A percentile compares a stretch with the other conserved stretches of the same genome.
Conservation (phyloP, 73 alveolate genomes). For the Tetrahymena malaccensis region DNA sequence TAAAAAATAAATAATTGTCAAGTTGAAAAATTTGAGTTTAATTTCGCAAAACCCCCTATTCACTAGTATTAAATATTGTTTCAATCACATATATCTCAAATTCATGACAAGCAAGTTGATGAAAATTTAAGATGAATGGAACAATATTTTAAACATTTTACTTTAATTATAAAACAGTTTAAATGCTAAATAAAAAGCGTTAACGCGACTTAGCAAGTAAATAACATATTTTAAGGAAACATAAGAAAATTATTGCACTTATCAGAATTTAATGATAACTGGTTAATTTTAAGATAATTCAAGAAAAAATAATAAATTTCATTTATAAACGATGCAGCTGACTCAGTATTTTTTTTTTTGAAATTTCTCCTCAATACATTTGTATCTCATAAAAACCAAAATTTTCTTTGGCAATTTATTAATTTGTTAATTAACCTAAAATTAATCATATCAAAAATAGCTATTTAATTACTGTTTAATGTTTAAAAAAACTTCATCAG, state of each 20-base stretch:
- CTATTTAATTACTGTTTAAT: not conserved
- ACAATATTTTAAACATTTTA: not conserved
- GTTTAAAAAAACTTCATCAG: not conserved
- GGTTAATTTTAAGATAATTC: not conserved
- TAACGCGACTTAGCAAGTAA: not conserved
- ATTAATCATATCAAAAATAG: not conserved
- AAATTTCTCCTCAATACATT: not conserved
- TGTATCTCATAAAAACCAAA: not conserved
- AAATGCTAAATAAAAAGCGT: not conserved
- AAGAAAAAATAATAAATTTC: not conserved
- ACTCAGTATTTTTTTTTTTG: not conserved
- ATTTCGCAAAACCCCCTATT: not conserved
- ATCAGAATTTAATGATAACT: not conserved
- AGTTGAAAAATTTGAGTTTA: not conserved
- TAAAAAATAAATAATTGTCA: not conserved
- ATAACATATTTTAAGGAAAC: not conserved
- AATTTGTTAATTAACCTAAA: not conserved
- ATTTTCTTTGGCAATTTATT: not conserved
- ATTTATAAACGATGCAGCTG: not conserved
- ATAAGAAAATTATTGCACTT: not conserved
- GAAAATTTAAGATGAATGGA: not conserved
- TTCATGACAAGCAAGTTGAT: not conserved
- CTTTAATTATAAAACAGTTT: too few relatives aligned
- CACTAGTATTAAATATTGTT: not conserved
- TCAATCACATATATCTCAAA: not conserved